Evolutionary conservation across 805 yeast species (phyloP), one percentile per base, ranked within the genome.

Genomic region (Metschnikowia henanensis): DNA sequence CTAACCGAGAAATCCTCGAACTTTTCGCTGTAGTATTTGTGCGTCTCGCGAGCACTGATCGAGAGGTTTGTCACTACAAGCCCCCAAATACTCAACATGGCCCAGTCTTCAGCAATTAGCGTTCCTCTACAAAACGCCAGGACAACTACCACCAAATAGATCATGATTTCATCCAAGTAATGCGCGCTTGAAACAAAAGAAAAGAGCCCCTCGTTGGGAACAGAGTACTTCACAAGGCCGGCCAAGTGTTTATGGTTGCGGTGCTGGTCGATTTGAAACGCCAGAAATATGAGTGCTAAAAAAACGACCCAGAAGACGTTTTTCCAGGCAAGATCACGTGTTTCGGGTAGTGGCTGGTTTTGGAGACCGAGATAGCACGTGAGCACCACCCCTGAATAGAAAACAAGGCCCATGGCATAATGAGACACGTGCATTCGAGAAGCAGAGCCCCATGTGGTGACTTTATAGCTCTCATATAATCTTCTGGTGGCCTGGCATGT

Each of bases 341-440:
- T 31, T 18, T 18, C 5, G 1, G 16, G 6, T 8, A 13, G 13
- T 10, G 21, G 7, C 26, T 31, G 45, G 30, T 28, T 37, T 10
- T 18, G 38, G 12, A 45, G 37, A 2, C 51, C 51, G 29, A n/a
- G 20, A 21, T 35, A 42, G 30, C 46, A 47, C 34, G 71, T 72
- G 7, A 73, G 21, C 41, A 79, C 72, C 8, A 82, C 64, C 1
- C 75, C 59, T 0, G 76, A 42, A 50, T 86, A 86, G 55, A 80
- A 84, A 52, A 72, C 67, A 4, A 83, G 26, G 0, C 94, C 95
- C 4, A 77, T 83, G 1, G 80, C 38, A 53, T 84, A 86, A 61
- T 86, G 94, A 1, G 79, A 67, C 29, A 84, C 53, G 55, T 84
- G 83, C 69, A 86, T 85, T 46, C 72, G 72, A 2, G 89, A 72